Base-by-base conservation (phyloP, 495 filamentous ascomycete species). In the Pyrenopolyporus hunteri region DNA sequence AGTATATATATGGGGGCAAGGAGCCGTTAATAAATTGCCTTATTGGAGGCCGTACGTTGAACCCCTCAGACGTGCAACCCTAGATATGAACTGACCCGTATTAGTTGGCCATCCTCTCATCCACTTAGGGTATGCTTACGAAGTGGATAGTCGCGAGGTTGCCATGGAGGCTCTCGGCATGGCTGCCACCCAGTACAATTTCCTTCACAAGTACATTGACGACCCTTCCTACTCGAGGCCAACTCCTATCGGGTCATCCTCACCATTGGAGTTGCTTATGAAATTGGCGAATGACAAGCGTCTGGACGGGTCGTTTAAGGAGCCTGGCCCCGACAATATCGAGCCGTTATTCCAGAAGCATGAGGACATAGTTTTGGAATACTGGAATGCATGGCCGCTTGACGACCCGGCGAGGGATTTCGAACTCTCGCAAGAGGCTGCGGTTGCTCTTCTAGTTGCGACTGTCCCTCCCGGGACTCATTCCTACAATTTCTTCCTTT, bases 361-460 rank as follows among this genome's bases (percentile, higher is more conserved):
- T 48, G 90, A 93, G 70, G 74, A 78, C n/a, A 78, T 82, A 0
- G 73, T 94, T 3, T 73, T 96, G 29, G 85, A 92, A 44, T 89
- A 96, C 76, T 97, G 90, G 90, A 93, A 95, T 60, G 85, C 89
- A 10, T 93, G 91, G 90, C 79, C 80, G 14, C 78, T 93, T 35
- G 57, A 72, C 11, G 76, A 89, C 46, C 86, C 88, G 0, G 74
- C 76, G 26, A 80, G 84, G 46, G 87, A 89, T 64, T 95, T 97
- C 73, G 80, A 86, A 47, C 83, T 90, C 33, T 90, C 85, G 4
- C 91, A 96, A 67, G 80, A 88, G 65, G 84, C 88, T 2, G 91
- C 91, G 2, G 83, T 85, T 0, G 86, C 87, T 0, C 67, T 97
- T 2, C 75, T 98, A 0, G 80, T 90, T 2, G 80, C 77, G 4